These are phyloP conservation scores for Selaginella moellendorffii DNA, from an alignment of 75 land plant genomes.

Conservation along the genomic window DNA sequence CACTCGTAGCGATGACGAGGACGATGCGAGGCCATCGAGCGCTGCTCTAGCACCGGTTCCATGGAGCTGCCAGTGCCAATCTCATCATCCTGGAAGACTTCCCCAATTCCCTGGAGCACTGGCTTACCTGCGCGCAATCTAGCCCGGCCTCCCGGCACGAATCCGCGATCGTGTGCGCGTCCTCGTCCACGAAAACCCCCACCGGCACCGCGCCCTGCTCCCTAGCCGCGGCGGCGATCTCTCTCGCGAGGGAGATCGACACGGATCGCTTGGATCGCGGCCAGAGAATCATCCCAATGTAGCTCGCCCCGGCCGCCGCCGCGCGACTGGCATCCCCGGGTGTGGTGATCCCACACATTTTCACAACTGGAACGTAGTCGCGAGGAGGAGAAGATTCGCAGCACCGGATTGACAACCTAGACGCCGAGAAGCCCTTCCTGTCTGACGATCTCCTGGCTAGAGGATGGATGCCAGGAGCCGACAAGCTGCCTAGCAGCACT, in stretches of 20 bases:
- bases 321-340: too few species aligned
- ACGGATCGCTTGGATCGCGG: conserved; percentile 87
- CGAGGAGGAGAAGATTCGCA: too few species aligned
- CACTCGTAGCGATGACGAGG: conserved; percentile 34
- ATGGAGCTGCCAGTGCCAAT: conserved; percentile 53
- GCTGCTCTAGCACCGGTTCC: conserved; percentile 58
- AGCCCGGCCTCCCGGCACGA: conserved; percentile 34
- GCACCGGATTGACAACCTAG: too few species aligned
- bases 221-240: conserved; percentile 70
- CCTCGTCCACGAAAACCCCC: conserved; percentile 96
- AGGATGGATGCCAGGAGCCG: too few species aligned
- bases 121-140: conserved; percentile 51
- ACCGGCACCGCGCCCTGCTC: conserved; percentile 76
- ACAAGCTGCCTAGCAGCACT: too few species aligned
- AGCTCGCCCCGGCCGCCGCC: too few species aligned
- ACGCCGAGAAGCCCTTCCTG: too few species aligned
- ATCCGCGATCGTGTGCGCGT: conserved; percentile 45
- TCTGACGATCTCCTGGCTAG: too few species aligned
- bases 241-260: conserved; percentile 47
- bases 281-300: conserved; percentile 94
- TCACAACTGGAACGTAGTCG: too few species aligned
- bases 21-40: conserved; percentile 14
- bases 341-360: too few species aligned
- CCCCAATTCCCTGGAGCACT: too few species aligned
- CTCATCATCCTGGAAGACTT: too few species aligned